These are phyloP conservation scores for Anthracocystis setariae DNA, from an alignment of 1,284 basidiomycete genomes.

Conservation along the genomic window DNA sequence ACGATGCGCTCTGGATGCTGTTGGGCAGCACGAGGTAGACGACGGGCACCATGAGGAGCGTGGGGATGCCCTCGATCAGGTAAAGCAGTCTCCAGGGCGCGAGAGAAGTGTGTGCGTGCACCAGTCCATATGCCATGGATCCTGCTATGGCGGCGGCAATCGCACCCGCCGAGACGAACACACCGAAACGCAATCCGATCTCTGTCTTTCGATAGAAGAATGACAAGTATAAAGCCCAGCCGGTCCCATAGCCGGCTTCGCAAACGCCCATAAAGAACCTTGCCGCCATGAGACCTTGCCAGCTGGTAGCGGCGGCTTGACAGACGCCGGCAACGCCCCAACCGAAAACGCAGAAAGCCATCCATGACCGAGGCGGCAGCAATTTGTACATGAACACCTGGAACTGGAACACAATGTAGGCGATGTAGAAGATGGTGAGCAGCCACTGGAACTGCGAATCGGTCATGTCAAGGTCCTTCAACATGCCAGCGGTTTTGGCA, in stretches of 20 bases:
- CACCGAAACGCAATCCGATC: constrained; percentile 59
- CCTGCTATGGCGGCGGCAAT: constrained; percentile 50
- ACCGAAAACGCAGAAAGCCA: constrained; percentile 50
- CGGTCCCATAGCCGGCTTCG: constrained; percentile 62
- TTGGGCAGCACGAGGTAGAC: constrained; percentile 58
- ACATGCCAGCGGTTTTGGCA: constrained; percentile 58
- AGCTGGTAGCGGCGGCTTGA: constrained; percentile 54
- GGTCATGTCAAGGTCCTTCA: constrained; percentile 37
- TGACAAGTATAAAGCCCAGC: constrained; percentile 52
- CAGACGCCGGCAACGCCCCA: constrained; percentile 57
- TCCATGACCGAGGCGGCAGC: constrained; percentile 52
- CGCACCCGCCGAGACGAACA: constrained; percentile 39
- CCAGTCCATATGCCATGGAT: constrained; percentile 62
- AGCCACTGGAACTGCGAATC: constrained; percentile 61
- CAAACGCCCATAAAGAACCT: constrained; percentile 58
- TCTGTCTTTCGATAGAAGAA: constrained; percentile 64
- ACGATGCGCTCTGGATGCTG: constrained; percentile 46
- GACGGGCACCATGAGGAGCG: constrained; percentile 52
- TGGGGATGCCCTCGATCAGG: constrained; percentile 61
- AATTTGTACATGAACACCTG: constrained; percentile 59
- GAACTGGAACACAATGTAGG: constrained; percentile 58
- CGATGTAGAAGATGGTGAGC: constrained; percentile 57
- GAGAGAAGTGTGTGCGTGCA: constrained; percentile 45
- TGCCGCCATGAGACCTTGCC: constrained; percentile 55
- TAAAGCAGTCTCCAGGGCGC: constrained; percentile 59